Evolutionary conservation across 176 grass and related monocot species (phyloP), one percentile per base, ranked within the genome.

Genomic region (Oryza glumipatula): DNA sequence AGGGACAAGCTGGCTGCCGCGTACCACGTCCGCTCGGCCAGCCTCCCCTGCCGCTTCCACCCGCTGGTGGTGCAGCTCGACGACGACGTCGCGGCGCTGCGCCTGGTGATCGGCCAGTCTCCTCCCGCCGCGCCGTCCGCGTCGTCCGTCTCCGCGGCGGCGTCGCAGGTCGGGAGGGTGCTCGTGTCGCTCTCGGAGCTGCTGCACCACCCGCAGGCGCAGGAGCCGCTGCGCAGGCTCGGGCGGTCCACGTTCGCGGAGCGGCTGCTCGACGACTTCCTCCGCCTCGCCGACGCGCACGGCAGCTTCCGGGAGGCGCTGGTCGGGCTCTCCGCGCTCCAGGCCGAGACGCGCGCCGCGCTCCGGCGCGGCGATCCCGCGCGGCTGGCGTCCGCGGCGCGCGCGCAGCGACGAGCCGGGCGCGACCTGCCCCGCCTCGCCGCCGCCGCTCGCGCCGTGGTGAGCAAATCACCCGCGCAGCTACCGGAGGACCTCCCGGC

Each of bases 11-110:
- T 83, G 4, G 73, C 80, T 8, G 70, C 86, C 14, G 56, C 91
- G 4, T 97, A 91, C 91, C 80, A 81, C 63, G 38, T 83, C 80
- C 94, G 94, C 36, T 93, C 91, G 8, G 47, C 89, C 16, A 97
- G 91, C 83, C 89, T 97, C 48, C 94, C 94, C 0, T 86, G 87
- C 84, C 88, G 91, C 80, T 93, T 97, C 91, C 91, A 97, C 91
- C 94, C 91, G 63, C 87, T 97, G 17, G 69, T 93, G 19, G 54
- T 49, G 11, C 86, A 91, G 78, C 88, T 97, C 68, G 86, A 93
- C 69, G 91, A 94, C 83, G 91, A 89, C 78, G 91, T 97, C 38
- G 86, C 86, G 22, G 85, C 86, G 11, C 86, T 94, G 73, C 76
- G 78, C 77, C 80, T 97, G 78, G 82, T 89, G 48, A 9, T 87